Evolutionary conservation across 768 basidiomycete species (phyloP).

Genomic region (Tulasnella sp.): DNA sequence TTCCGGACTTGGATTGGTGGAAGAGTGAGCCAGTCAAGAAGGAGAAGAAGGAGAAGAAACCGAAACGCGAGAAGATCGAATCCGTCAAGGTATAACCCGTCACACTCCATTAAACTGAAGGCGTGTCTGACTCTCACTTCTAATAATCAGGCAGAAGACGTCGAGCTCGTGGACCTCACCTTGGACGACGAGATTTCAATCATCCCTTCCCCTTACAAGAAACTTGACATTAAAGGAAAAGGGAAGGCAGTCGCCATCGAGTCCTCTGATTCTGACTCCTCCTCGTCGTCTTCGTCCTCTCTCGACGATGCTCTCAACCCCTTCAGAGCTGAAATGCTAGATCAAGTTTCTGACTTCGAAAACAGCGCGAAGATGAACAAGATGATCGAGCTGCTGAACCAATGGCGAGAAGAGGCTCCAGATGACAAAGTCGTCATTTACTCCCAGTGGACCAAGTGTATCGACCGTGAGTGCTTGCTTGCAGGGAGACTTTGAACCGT

Average conservation of each 20-base stretch:
- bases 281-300: neutral
- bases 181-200: neutral
- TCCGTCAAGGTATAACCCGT: too few species aligned
- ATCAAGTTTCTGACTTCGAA: constrained; percentile 29
- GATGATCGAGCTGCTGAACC: constrained; percentile 11
- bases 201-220: neutral
- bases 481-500: neutral
- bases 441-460: constrained; percentile 69
- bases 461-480: constrained; percentile 33
- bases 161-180: neutral
- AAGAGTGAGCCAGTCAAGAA: neutral
- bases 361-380: constrained; percentile 59
- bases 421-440: constrained; percentile 64
- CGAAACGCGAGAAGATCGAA: neutral
- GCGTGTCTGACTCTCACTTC: neutral
- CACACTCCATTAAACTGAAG: neutral
- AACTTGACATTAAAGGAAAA: constrained; percentile 5
- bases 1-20: neutral
- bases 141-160: neutral
- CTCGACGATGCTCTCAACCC: neutral
- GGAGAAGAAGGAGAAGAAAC: neutral
- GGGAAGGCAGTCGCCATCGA: neutral
- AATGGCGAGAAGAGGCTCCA: constrained; percentile 28
- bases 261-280: neutral
- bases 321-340: neutral